phyloP scores from a whole-genome alignment of 768 basidiomycete genomes.

The Suillus clintonianus region DNA sequence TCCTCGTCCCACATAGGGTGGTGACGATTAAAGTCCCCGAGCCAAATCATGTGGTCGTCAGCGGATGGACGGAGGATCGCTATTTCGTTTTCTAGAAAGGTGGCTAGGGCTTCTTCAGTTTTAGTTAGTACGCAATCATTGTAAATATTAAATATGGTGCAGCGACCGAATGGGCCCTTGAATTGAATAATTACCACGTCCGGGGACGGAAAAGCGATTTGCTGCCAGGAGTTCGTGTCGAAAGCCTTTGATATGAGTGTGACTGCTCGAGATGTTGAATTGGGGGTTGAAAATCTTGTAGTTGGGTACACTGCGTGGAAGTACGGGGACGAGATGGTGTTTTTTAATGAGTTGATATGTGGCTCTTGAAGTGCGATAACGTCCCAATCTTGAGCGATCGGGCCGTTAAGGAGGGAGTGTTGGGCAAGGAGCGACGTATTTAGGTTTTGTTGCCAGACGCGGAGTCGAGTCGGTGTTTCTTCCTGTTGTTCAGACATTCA shows the following conservation, averaged over 20 bases:
- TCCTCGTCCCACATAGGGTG: constrained; percentile 26
- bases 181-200: constrained; percentile 3
- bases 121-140: constrained; percentile 3
- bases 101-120: neutral
- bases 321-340: neutral
- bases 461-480: too few relatives aligned
- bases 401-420: neutral
- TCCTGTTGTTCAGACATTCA: neutral
- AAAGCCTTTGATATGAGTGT: constrained; percentile 9
- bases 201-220: neutral
- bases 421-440: neutral
- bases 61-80: neutral
- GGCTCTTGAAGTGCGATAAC: constrained; percentile 33
- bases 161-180: neutral
- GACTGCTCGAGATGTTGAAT: neutral
- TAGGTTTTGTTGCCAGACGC: neutral
- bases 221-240: constrained; percentile 8
- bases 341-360: neutral
- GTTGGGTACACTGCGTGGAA: neutral
- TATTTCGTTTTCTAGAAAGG: neutral
- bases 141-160: constrained; percentile 8
- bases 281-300: neutral
- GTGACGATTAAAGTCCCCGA: constrained; percentile 13
- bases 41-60: constrained; percentile 10
- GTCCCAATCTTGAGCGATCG: constrained; percentile 18